Evolutionary conservation across 1,284 basidiomycete genomes (phyloP), one percentile per base, ranked within the genome.

Genomic region (Agroathelia rolfsii): DNA sequence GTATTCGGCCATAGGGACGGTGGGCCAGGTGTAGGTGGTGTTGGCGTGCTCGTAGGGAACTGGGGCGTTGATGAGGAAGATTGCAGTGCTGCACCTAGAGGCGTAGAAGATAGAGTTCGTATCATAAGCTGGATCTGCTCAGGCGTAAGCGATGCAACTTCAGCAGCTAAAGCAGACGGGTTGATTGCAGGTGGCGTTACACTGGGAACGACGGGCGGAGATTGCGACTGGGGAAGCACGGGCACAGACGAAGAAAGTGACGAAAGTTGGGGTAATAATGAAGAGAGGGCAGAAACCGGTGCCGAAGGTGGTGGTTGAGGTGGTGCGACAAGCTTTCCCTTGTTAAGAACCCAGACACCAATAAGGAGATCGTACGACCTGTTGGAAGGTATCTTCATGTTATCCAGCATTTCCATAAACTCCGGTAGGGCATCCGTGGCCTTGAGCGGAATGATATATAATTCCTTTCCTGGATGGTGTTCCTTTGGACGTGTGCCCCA

Each of bases 381-480:
- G 9, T 58, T 51, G 38, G 66, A 69, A 5, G 86, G 81, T 1
- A 96, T 52, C 30, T 63, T 63, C 34, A 86, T 66, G n/a, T 83
- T 69, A 46, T 93, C 89, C 33, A 94, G 58, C 2, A 94, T 62
- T 43, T 92, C 85, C 40, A 93, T 69, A 46, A 80, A 89, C 38
- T 93, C 88, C 0, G 90, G 92, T 0, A 87, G 56, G 0, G 78
- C 62, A 31, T 83, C 72, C 16, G 59, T 63, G 10, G 82, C 68
- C 12, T 69, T 62, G 5, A 95, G 56, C 1, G 92, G 92, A 13
- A 94, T 71, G 38, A 94, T 70, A 49, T 96, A 96, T 20, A 94
- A 58, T 52, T 96, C 92, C 41, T 81, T 79, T 18, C 88, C 85
- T 12, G 80, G 81, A 39, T 74, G 69, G 41, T 72, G 57, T 5